These are phyloP conservation scores for Monilinia polystroma DNA, from an alignment of 2,329 filamentous ascomycete species.

Conservation along the genomic window DNA sequence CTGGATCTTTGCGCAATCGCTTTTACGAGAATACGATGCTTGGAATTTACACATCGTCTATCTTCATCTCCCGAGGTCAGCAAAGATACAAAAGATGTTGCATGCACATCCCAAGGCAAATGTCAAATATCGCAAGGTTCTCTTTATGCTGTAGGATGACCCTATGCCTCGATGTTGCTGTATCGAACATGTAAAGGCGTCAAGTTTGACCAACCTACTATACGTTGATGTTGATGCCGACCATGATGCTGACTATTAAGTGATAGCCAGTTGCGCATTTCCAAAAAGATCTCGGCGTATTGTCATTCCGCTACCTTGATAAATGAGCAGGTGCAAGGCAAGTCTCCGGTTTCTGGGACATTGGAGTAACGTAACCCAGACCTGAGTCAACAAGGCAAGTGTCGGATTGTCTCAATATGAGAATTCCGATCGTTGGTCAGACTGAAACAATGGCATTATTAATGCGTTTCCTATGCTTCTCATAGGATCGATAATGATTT, in stretches of 20 bases:
- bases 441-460: not conserved
- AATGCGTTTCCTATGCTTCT: not conserved
- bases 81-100: not conserved
- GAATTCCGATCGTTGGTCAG: not conserved
- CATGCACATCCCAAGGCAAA: no score
- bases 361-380: not conserved
- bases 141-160: no score
- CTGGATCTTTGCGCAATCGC: not conserved
- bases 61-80: not conserved
- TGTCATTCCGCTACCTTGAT: not conserved
- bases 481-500: no score
- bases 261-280: not conserved
- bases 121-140: no score
- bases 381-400: not conserved
- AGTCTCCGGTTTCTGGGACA: no score
- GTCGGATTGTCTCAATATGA: not conserved
- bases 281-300: not conserved
- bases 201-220: no score
- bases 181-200: no score
- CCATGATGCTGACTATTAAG: not conserved
- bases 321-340: no score
- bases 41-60: not conserved
- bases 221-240: no score
- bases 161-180: no score
- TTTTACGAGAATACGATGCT: not conserved